Evolutionary conservation across 305 asterid species (phyloP), one percentile per base, ranked within the genome.

Genomic region (Euphrasia arctica): DNA sequence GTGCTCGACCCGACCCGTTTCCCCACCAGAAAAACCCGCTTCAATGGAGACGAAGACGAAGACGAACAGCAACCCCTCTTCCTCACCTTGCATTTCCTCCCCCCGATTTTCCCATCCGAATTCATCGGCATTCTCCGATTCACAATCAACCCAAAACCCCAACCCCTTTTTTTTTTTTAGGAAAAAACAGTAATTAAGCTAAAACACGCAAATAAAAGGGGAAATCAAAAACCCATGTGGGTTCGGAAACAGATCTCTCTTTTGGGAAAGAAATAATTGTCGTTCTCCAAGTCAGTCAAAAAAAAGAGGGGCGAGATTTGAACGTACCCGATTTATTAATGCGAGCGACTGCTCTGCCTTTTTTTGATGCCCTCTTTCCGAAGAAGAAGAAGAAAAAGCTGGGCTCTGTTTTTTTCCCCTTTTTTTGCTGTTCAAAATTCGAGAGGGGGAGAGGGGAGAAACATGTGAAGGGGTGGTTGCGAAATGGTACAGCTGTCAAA

Each of bases 11-110:
- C 98, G 74, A 79, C 86, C 67, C 78, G 84, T 69, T 79, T 89
- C 15, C 92, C 91, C 54, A 87, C 93, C 65, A 85, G 72, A 69
- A 89, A 75, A 8, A 95, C 88, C 9, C 91, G 77, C 76, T 91
- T 91, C 67, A 87, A 73, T 41, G 96, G 82, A 5, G 98, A 86
- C 0, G 96, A 86, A n/a, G 96, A 85, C 2, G 95, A 79, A 3
- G 95, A 82, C 3, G 95, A 89, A 67, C 83, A 88, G 66, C 83
- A 82, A 1, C 88, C 85, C 54, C 98, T 85, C 82, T 89, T 91
- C 47, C 98, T 91, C 72, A 89, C 92, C 72, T 78, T 89, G 82
- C 86, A 71, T 61, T 79, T 82, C 48, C 73, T 80, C 43, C 81
- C 84, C 9, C 85, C 88, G 65, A 71, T 69, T 68, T 74, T 78